Conservation (phyloP, 176 grass and related monocot species). For the Triticum turgidum region DNA sequence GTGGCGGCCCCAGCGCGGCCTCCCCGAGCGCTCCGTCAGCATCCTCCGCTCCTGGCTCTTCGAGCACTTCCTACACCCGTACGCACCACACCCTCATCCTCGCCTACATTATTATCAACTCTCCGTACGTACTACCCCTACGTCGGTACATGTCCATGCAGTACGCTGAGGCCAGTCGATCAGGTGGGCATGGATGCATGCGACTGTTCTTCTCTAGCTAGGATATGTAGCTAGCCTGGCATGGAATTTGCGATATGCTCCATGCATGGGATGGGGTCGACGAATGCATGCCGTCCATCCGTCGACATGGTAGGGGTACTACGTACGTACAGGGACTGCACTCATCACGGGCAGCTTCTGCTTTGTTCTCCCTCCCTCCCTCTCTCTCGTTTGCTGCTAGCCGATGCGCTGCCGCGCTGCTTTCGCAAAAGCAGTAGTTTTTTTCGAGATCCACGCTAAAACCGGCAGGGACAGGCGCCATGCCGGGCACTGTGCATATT, state of each 20-base stretch:
- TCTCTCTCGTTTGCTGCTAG: not conserved
- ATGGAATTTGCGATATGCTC: not conserved
- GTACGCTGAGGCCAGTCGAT: not conserved
- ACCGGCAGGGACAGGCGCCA: constrained; percentile 26
- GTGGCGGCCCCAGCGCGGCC: constrained; percentile 90
- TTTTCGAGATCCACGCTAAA: constrained; percentile 88
- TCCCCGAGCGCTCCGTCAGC: constrained; percentile 90
- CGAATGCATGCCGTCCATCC: not conserved
- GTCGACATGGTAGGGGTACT: not conserved
- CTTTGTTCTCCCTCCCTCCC: constrained; percentile 21
- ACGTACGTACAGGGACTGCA: not conserved
- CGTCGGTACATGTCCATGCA: not conserved
- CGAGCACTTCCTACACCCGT: constrained; percentile 99
- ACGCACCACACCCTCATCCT: constrained; percentile 16
- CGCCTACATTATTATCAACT: not conserved
- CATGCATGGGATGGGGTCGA: constrained; percentile 27
- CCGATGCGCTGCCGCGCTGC: not conserved
- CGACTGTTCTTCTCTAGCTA: not conserved
- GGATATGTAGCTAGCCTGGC: not conserved
- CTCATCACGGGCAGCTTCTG: constrained; percentile 50
- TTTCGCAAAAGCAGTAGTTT: constrained; percentile 72
- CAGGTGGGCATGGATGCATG: not conserved
- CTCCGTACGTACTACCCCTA: not conserved
- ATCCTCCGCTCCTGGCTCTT: constrained; percentile 90
- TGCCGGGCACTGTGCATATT: constrained; percentile 47